These are phyloP conservation scores for Capronia epimyces DNA, from an alignment of 2,329 filamentous ascomycete genomes.

Conservation along the genomic window DNA sequence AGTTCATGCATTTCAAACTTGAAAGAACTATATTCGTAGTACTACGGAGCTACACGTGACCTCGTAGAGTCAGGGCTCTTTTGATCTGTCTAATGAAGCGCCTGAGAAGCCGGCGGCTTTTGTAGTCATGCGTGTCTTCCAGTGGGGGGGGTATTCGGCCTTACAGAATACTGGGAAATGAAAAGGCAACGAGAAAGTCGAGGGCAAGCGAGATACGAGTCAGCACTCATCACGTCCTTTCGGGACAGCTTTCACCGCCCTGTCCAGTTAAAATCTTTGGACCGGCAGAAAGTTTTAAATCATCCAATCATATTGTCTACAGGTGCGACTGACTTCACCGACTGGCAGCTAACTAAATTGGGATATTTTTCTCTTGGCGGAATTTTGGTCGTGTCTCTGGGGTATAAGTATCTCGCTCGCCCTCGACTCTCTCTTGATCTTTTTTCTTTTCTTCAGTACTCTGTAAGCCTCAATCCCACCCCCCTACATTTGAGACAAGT, in stretches of 20 bases:
- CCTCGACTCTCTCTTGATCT: neutral
- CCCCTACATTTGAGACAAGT: neutral
- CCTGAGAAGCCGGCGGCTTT: neutral
- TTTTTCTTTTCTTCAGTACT: conserved; percentile 6
- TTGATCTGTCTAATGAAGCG: neutral
- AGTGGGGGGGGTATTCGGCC: conserved; percentile 1
- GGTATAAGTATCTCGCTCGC: conserved; percentile 1
- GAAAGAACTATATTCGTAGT: too few species aligned
- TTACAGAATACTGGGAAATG: conserved; percentile 4
- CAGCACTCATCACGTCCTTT: too few species aligned
- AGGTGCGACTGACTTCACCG: neutral
- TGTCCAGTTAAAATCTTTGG: too few species aligned
- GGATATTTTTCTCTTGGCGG: neutral
- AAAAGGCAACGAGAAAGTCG: neutral
- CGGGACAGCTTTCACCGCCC: too few species aligned
- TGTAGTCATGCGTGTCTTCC: neutral
- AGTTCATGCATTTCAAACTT: too few species aligned
- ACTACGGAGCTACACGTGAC: too few species aligned
- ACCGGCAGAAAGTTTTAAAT: neutral
- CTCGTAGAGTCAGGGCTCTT: too few species aligned
- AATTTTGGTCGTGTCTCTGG: neutral
- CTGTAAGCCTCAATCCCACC: conserved; percentile 3
- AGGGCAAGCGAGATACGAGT: neutral
- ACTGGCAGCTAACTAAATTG: neutral
- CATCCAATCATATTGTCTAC: neutral